Percentiles rank a stretch among this genome's conserved stretches.
Evolutionary conservation across 257 asterid species (phyloP).

Genomic region (Haberlea rhodopensis): DNA sequence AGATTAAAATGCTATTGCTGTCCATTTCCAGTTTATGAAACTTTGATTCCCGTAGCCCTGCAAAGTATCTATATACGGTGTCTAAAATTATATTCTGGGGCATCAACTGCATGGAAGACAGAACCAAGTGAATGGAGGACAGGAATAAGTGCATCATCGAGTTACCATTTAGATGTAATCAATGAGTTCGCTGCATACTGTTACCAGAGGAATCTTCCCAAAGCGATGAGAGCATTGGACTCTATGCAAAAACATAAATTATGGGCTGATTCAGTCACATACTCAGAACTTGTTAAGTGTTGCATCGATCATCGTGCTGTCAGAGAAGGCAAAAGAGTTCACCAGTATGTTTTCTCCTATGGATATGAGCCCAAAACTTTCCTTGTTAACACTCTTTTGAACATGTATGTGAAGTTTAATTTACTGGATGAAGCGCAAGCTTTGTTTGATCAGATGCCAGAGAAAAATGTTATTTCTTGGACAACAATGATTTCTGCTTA

Average conservation of each 20-base stretch:
- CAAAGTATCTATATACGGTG: slow-evolving; percentile 23
- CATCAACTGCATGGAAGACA: slow-evolving; percentile 28
- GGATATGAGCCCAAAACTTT: slow-evolving; percentile 82
- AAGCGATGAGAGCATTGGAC: slow-evolving; percentile 65
- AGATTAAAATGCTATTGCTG: slow-evolving; percentile 32
- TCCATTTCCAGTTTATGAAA: slow-evolving; percentile 12
- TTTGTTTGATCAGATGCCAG: slow-evolving; percentile 65
- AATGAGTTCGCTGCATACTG: slow-evolving; percentile 50
- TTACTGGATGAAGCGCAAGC: slow-evolving; percentile 57
- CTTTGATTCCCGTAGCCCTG: slow-evolving; percentile 20
- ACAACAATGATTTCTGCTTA: slow-evolving; percentile 75
- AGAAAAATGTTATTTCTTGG: slow-evolving; percentile 74
- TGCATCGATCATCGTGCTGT: slow-evolving; percentile 65
- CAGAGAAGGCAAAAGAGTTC: slow-evolving; percentile 55
- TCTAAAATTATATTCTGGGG: slow-evolving; percentile 28
- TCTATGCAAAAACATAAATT: slow-evolving; percentile 53
- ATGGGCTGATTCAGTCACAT: slow-evolving; percentile 66
- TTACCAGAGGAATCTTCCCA: slow-evolving; percentile 58
- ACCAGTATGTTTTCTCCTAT: slow-evolving; percentile 59
- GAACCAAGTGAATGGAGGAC: slow-evolving; percentile 28
- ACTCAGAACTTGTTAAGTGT: slow-evolving; percentile 77
- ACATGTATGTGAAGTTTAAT: slow-evolving; percentile 79
- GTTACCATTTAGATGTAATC: slow-evolving; percentile 29
- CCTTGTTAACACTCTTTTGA: slow-evolving; percentile 57
- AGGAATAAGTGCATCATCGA: slow-evolving; percentile 21